Percentiles rank a stretch among this genome's conserved stretches.
Evolutionary conservation across 768 basidiomycete species (phyloP).

Genomic region (Collybia sp.): DNA sequence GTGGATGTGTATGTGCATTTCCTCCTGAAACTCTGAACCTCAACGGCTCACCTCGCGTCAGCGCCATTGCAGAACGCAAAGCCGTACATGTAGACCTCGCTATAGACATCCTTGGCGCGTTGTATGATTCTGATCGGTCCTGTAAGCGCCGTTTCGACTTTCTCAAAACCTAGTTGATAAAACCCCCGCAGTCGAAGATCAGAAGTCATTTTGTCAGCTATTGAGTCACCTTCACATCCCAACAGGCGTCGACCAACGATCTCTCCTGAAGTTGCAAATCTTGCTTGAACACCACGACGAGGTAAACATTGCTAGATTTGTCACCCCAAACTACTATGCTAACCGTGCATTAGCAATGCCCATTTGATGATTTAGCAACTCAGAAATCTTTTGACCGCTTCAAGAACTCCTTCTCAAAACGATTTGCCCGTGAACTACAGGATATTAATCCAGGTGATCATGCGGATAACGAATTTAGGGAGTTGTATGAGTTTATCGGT

Average conservation of each 20-base stretch:
- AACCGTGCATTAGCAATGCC: constrained; percentile 41
- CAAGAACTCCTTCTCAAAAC: constrained; percentile 36
- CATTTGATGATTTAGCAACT: constrained; percentile 48
- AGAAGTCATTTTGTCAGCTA: constrained; percentile 60
- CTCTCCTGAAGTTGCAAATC: constrained; percentile 42
- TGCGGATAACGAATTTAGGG: constrained; percentile 35
- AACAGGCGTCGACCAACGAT: constrained; percentile 25
- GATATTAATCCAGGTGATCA: constrained; percentile 28
- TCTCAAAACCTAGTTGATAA: background rate
- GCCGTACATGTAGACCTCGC: constrained; percentile 55
- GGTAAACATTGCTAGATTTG: constrained; percentile 21
- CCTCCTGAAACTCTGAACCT: constrained; percentile 1
- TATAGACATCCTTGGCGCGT: constrained; percentile 44
- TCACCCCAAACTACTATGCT: background rate
- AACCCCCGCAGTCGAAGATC: constrained; percentile 44
- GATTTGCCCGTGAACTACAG: constrained; percentile 37
- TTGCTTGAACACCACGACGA: constrained; percentile 46
- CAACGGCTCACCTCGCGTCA: constrained; percentile 10
- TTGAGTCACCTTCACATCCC: constrained; percentile 56
- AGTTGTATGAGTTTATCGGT: constrained; percentile 37
- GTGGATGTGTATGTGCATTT: constrained; percentile 33
- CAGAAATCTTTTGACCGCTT: constrained; percentile 56
- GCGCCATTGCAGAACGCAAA: constrained; percentile 3
- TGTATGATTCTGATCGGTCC: constrained; percentile 43
- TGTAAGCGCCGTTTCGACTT: constrained; percentile 21